Base-by-base conservation (phyloP, 371 early-diverging fungal genomes). In the Syncephalastrum sp. region DNA sequence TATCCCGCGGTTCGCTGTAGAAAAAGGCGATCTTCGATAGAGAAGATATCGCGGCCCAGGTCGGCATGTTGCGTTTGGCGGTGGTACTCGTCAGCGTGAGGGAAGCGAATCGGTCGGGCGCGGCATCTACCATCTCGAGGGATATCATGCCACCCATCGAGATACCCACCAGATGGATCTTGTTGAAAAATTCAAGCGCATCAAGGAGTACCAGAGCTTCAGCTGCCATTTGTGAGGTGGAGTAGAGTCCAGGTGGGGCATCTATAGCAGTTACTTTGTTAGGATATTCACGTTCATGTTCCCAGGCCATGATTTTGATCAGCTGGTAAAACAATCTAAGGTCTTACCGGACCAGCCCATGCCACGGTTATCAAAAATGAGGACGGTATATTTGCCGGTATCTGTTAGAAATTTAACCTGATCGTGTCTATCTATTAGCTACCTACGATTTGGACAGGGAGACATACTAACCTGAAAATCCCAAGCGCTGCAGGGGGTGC, bases 71-170 rank as follows among this genome's bases (percentile, higher is more conserved):
- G 48, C 74, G 65, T 63, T 60, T 60, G 4, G 81, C 68, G 2
- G 77, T 68, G 1, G 79, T 77, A 16, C 75, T 75, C 16, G 75
- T 79, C 43, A 80, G 47, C 8, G 74, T 72, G 43, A 80, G 48
- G 6, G 81, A 75, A n/a, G 54, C 46, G 43, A 82, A 70, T n/a
- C 72, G 59, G 21, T 54, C 45, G 4, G 76, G 71, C 1, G 69
- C 62, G 0, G 62, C 57, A 47, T 68, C 63, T 1, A 69, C 79
- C 63, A 89, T 64, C 55, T 85, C 82, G 47, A 86, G 74, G 0
- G 86, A 77, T 19, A 90, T 83, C 90, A 90, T 89, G 14, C 88
- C 88, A 27, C 91, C 91, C 90, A 91, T 90, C 3, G 88, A 88
- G 6, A 91, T 75, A 4, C 91, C 93, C 17, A 81, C 82, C 42